Conservation (phyloP, 129 eudicot genomes). For the Lactuca saligna region DNA sequence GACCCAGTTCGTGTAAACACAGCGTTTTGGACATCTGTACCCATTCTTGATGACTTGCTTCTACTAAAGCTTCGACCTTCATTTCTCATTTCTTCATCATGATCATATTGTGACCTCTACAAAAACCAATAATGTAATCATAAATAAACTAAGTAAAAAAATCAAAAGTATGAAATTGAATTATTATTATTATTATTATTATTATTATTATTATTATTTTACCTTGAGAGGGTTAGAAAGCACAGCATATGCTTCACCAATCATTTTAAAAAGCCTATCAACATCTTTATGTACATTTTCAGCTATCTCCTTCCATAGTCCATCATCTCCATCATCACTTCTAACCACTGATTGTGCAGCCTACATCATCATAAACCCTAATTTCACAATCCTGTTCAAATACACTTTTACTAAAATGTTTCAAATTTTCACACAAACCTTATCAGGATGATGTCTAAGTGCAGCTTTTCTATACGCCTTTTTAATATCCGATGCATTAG, state of each 20-base stretch:
- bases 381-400: constrained; percentile 1
- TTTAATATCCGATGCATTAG: constrained; percentile 73
- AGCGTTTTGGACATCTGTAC: constrained; percentile 45
- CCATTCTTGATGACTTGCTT: constrained; percentile 46
- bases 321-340: constrained; percentile 86
- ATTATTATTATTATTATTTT: background rate
- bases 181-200: too few species aligned
- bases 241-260: constrained; percentile 94
- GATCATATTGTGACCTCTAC: constrained; percentile 75
- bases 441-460: constrained; percentile 94
- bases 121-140: constrained; percentile 5
- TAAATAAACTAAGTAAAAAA: too few species aligned
- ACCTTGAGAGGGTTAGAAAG: constrained; percentile 89
- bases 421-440: constrained; percentile 41
- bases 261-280: constrained; percentile 94
- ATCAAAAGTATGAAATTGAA: too few species aligned
- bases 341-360: constrained; percentile 77
- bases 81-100: constrained; percentile 71
- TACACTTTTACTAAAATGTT: too few species aligned
- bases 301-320: constrained; percentile 76
- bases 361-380: constrained; percentile 36
- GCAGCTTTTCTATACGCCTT: constrained; percentile 98
- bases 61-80: constrained; percentile 39
- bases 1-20: constrained; percentile 42
- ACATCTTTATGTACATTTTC: constrained; percentile 86